These are phyloP conservation scores for Aureobasidium zeae DNA, from an alignment of 2,329 filamentous ascomycete genomes.

Conservation along the genomic window DNA sequence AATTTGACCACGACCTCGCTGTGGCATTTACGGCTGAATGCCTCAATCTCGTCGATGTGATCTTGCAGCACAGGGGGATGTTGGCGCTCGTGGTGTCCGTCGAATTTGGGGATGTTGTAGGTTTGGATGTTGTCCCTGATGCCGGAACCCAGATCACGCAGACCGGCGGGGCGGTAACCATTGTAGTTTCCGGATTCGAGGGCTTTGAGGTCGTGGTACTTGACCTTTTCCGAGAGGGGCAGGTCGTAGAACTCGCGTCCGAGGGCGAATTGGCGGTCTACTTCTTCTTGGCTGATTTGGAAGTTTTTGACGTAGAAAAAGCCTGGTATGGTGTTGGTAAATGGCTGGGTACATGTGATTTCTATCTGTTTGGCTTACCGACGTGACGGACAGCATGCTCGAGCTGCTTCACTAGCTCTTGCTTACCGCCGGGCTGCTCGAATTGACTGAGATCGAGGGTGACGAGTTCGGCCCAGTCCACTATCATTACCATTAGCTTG, in stretches of 20 bases:
- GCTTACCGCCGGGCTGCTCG: conserved; percentile 46
- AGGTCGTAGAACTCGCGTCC: conserved; percentile 51
- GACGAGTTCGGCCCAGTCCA: conserved; percentile 46
- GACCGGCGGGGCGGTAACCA: conserved; percentile 20
- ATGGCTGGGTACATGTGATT: neutral
- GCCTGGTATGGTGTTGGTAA: conserved; percentile 25
- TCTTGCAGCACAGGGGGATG: conserved; percentile 42
- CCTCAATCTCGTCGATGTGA: conserved; percentile 47
- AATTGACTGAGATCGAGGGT: conserved; percentile 50
- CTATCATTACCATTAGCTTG: neutral
- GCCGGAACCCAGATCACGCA: conserved; percentile 6
- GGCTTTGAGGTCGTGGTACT: conserved; percentile 34
- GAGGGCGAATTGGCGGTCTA: conserved; percentile 53
- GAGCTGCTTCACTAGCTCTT: conserved; percentile 45
- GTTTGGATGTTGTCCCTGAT: conserved; percentile 47
- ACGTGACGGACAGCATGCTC: conserved; percentile 40
- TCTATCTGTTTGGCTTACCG: conserved; percentile 2
- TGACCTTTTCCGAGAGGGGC: conserved; percentile 49
- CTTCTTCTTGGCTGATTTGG: conserved; percentile 50
- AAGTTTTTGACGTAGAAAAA: conserved; percentile 59
- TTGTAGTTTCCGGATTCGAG: conserved; percentile 26
- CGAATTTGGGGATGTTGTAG: conserved; percentile 51
- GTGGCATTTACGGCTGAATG: conserved; percentile 44
- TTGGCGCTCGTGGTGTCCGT: conserved; percentile 21
- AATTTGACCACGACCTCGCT: conserved; percentile 49